A percentile compares a stretch with the other conserved stretches of the same genome.
phyloP scores from a whole-genome alignment of 805 yeast genomes.

The Gaillardinia entomophila region DNA sequence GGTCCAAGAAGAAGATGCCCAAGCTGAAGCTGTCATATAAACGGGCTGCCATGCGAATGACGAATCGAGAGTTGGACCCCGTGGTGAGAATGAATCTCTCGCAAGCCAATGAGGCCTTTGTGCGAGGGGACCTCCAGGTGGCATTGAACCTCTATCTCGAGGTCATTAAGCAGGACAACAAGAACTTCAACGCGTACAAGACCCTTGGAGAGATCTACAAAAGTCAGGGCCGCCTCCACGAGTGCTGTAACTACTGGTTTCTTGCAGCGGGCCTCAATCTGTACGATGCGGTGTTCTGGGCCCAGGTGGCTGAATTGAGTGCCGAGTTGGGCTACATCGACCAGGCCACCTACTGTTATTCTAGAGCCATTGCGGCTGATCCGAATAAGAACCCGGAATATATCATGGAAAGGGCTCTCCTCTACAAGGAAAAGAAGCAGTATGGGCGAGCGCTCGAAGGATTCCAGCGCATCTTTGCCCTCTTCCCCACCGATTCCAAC shows the following conservation, averaged over 20 bases:
- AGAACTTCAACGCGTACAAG: slow-evolving; percentile 78
- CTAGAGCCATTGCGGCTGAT: slow-evolving; percentile 50
- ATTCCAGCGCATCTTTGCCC: slow-evolving; percentile 49
- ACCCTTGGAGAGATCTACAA: slow-evolving; percentile 81
- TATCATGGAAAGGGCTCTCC: slow-evolving; percentile 57
- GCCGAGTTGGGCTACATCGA: slow-evolving; percentile 59
- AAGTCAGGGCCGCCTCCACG: slow-evolving; percentile 57
- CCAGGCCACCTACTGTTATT: slow-evolving; percentile 76
- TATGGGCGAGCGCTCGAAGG: slow-evolving; percentile 71
- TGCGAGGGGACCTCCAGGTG: slow-evolving; percentile 49
- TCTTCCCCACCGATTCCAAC: slow-evolving; percentile 53
- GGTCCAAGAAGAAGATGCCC: slow-evolving; percentile 33
- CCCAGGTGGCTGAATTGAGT: slow-evolving; percentile 64
- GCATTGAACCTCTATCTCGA: slow-evolving; percentile 59
- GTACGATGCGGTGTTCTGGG: slow-evolving; percentile 75
- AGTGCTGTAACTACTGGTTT: slow-evolving; percentile 77
- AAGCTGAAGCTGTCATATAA: slow-evolving; percentile 31
- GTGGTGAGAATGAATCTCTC: slow-evolving; percentile 65
- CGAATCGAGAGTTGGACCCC: slow-evolving; percentile 53
- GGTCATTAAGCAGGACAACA: slow-evolving; percentile 72
- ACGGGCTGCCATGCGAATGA: slow-evolving; percentile 26
- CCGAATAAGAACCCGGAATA: slow-evolving; percentile 45
- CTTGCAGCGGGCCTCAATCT: slow-evolving; percentile 75
- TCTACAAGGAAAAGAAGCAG: slow-evolving; percentile 63
- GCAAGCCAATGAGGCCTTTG: slow-evolving; percentile 78